These are phyloP conservation scores for Clavariopsis aquatica DNA, from an alignment of 495 filamentous ascomycete species.

Conservation along the genomic window DNA sequence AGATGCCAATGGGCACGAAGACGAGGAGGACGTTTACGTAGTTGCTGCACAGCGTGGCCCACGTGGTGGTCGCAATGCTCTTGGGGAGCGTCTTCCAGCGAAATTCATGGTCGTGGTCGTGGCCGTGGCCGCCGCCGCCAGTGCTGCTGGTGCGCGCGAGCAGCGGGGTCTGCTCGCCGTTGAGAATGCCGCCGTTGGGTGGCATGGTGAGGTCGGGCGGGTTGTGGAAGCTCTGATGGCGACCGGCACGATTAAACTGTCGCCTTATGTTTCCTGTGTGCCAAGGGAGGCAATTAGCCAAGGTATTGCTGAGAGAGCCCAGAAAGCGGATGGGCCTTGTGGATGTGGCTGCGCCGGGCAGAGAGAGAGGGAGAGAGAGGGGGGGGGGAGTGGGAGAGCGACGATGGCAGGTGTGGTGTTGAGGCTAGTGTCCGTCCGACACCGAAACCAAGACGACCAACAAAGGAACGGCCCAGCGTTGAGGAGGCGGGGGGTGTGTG, in stretches of 20 bases:
- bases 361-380: background rate
- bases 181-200: conserved; percentile 5
- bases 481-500: background rate
- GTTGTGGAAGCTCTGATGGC: conserved; percentile 14
- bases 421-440: background rate
- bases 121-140: no score
- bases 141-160: background rate
- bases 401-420: conserved; percentile 8
- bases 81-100: conserved; percentile 60
- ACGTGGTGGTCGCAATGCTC: conserved; percentile 53
- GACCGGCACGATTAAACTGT: conserved; percentile 24
- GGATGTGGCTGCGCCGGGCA: conserved; percentile 29
- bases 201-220: background rate
- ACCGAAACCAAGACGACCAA: background rate
- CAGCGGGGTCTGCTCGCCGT: conserved; percentile 24
- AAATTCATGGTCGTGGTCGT: no score
- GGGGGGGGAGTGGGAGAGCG: background rate
- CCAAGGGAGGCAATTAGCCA: conserved; percentile 33
- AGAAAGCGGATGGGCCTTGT: background rate
- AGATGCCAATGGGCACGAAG: conserved; percentile 87
- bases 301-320: conserved; percentile 13
- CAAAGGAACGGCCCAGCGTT: background rate
- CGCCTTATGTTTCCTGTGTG: conserved; percentile 28
- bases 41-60: conserved; percentile 60
- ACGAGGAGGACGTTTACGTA: conserved; percentile 86